These are phyloP conservation scores for Ascosphaera pollenicola DNA, from an alignment of 2,329 filamentous ascomycete species.

Conservation along the genomic window DNA sequence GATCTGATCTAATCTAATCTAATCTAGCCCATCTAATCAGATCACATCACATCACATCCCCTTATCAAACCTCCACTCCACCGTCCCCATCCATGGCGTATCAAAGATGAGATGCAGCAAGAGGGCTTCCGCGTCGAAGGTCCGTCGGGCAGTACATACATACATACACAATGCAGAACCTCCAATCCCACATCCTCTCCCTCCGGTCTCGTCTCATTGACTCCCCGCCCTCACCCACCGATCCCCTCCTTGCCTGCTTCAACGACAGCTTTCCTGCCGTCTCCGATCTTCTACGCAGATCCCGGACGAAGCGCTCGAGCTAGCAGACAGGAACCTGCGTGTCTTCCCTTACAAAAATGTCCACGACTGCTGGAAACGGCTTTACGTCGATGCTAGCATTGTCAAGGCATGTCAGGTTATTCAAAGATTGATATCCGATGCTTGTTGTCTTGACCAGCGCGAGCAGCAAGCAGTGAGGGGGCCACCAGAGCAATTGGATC, in stretches of 20 bases:
- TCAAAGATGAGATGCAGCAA: no score
- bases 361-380: conserved; percentile 30
- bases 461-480: background rate
- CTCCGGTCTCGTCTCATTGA: no score
- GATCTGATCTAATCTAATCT: no score
- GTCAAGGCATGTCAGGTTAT: conserved; percentile 20
- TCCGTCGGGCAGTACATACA: no score
- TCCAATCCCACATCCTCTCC: conserved; percentile 9
- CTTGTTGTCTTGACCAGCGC: no score
- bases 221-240: conserved; percentile 10
- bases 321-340: conserved; percentile 31
- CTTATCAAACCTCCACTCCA: no score
- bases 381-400: conserved; percentile 35
- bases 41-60: no score
- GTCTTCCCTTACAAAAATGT: conserved; percentile 35
- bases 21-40: no score
- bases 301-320: conserved; percentile 21
- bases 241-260: conserved; percentile 17
- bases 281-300: conserved; percentile 10
- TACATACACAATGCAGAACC: conserved; percentile 8
- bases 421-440: conserved; percentile 5
- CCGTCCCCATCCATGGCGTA: no score
- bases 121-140: no score
- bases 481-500: conserved; percentile 1
- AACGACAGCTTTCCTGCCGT: conserved; percentile 8